Evolutionary conservation across 139 green algal genomes (phyloP), one percentile per base, ranked within the genome.

Genomic region (Zygnema cylindricum): DNA sequence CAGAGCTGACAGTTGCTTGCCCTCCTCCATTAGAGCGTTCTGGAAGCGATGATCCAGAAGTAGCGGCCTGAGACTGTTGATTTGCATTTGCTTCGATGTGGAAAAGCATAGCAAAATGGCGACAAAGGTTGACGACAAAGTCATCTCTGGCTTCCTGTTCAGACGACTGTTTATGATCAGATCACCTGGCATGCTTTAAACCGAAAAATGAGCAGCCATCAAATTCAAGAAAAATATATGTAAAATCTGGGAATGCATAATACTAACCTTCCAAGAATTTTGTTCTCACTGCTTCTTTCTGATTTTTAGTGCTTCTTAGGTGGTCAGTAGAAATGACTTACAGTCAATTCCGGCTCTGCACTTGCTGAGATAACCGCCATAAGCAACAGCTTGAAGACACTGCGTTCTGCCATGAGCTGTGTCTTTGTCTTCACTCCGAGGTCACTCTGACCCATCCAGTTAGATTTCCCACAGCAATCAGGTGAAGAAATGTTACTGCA

Each of bases 81-180:
- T 43, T 21, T 57, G 32, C n/a, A 25, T 7, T 35, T 63, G 23
- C 35, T 57, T 87, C 77, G 0, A 79, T 38, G 11, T 94, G 94
- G 77, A 98, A 96, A 63, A 99, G 94, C 92, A 99, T 94, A 2
- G 95, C 97, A 87, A 98, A 98, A 90, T 99, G 97, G 63, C 95
- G 94, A 76, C 91, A 95, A 23, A 98, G 89, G 54, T 92, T 92
- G 38, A 88, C 43, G 0, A 94, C 93, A 89, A 98, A 98, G 0
- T 93, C 85, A 1, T 89, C 82, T 0, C 81, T 43, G 33, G 22
- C 0, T 25, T 88, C 83, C 83, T 88, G 69, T 35, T 39, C n/a
- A n/a, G n/a, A 16, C 41, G 71, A 38, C 36, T 11, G 71, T n/a
- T n/a, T n/a, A n/a, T n/a, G n/a, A n/a, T n/a, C n/a, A n/a, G n/a